A percentile compares a stretch with the other conserved stretches of the same genome.
phyloP scores from a whole-genome alignment of 257 asterid species.

The Solanum peruvianum region DNA sequence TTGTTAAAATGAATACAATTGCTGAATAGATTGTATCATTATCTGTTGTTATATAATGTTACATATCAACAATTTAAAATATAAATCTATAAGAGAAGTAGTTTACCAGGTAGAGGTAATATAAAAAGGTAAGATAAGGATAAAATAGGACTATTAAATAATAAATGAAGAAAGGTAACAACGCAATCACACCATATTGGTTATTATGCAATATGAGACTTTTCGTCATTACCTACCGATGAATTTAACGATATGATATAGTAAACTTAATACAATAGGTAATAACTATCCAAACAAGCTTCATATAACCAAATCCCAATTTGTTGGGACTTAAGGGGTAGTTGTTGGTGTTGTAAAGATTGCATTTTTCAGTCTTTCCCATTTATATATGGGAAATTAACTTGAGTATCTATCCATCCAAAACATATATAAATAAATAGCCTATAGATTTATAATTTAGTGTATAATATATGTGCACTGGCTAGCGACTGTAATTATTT shows the following conservation, averaged over 20 bases:
- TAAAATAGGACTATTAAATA: not conserved
- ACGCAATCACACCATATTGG: not conserved
- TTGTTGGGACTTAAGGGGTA: not conserved
- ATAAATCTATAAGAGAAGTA: not conserved
- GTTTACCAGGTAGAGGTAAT: not conserved
- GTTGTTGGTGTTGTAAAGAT: not conserved
- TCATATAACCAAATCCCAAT: not conserved
- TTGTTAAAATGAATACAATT: not conserved
- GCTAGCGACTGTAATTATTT: not conserved
- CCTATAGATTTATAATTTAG: not conserved
- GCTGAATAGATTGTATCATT: not conserved
- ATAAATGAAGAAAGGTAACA: not conserved
- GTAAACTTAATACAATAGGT: not conserved
- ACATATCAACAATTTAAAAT: no score
- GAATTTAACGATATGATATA: not conserved
- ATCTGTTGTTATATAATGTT: not conserved
- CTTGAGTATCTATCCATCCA: not conserved
- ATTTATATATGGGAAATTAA: not conserved
- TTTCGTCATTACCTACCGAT: not conserved
- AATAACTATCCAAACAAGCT: not conserved
- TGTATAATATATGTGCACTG: not conserved
- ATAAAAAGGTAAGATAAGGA: not conserved
- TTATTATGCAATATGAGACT: not conserved
- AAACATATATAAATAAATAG: not conserved
- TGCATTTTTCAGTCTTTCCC: not conserved